Evolutionary conservation across 495 filamentous ascomycete genomes (phyloP), one percentile per base, ranked within the genome.

Genomic region (Penicillium psychrofluorescens): DNA sequence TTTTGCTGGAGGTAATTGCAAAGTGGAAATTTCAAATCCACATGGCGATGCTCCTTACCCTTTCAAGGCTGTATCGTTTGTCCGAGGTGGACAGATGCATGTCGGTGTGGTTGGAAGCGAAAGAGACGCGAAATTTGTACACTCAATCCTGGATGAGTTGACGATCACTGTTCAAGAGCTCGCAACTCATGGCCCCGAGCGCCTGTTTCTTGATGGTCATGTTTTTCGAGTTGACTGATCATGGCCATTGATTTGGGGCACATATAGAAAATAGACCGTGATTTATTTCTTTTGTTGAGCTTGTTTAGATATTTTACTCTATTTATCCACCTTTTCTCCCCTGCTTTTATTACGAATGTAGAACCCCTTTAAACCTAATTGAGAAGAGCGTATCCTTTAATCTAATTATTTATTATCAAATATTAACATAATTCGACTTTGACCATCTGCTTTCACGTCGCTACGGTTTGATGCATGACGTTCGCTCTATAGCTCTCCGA

Each of bases 401-500:
- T 22, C 22, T 22, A 22, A 6, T 22, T 22, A 11, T 39, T 40
- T 40, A 33, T 34, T 7, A 34, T 8, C 9, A 15, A 41, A 46
- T 43, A 13, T 12, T 7, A 44, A 44, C 39, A 44, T 30, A 41
- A 12, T 27, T 40, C 16, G 8, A 35, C 38, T 37, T 36, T 15
- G 27, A 34, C 44, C 35, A 50, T 36, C 6, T 38, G 7, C 35
- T 12, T 49, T 54, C 45, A 61, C 15, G 55, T 54, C 10, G 55
- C 64, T 13, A 68, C 61, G 1, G 63, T 66, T 37, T 71, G 67
- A 41, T 68, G 63, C 62, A 69, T 56, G 11, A 68, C 77, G 53
- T 80, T 81, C 1, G 68, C 61, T 34, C 76, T 49, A 63, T 85
- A 87, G 39, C 70, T 74, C 37, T 78, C 79, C 7, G 71, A 72